phyloP scores from a whole-genome alignment of 495 filamentous ascomycete genomes.

The Aspergillus conjunctus region DNA sequence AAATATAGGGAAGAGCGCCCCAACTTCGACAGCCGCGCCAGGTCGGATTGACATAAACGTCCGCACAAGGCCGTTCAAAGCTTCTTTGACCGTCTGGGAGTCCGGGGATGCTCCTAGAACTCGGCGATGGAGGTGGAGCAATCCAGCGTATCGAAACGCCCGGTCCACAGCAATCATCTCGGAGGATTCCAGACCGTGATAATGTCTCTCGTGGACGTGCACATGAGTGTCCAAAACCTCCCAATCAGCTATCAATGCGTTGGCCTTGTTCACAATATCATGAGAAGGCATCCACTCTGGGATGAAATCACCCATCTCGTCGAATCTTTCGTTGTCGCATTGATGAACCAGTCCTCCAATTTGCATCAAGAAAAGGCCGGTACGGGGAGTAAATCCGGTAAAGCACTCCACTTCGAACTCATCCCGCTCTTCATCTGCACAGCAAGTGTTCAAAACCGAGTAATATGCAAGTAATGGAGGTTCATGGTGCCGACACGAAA shows the following conservation, averaged over 20 bases:
- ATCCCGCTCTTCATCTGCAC: conserved; percentile 43
- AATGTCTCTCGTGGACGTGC: conserved; percentile 39
- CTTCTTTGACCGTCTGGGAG: conserved; percentile 61
- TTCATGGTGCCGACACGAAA: conserved; percentile 69
- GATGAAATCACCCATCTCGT: conserved; percentile 52
- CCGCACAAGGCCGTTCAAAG: conserved; percentile 63
- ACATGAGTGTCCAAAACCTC: conserved; percentile 34
- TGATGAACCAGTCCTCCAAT: conserved; percentile 72
- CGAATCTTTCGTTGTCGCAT: conserved; percentile 70
- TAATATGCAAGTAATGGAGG: conserved; percentile 58
- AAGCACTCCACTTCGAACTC: conserved; percentile 76
- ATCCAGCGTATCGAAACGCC: conserved; percentile 78
- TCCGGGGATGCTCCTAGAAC: conserved; percentile 62
- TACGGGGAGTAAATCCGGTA: conserved; percentile 72
- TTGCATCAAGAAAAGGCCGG: conserved; percentile 69
- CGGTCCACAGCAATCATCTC: conserved; percentile 80
- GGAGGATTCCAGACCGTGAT: conserved; percentile 32
- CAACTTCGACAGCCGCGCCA: conserved; percentile 73
- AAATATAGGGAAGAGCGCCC: conserved; percentile 81
- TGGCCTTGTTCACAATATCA: conserved; percentile 56
- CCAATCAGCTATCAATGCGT: conserved; percentile 56
- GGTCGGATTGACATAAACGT: conserved; percentile 63
- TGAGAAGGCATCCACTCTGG: conserved; percentile 61
- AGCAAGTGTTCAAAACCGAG: conserved; percentile 53
- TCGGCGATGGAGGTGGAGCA: conserved; percentile 75